Evolutionary conservation across 768 basidiomycete genomes (phyloP), one percentile per base, ranked within the genome.

Genomic region (Naganishia vishniacii): DNA sequence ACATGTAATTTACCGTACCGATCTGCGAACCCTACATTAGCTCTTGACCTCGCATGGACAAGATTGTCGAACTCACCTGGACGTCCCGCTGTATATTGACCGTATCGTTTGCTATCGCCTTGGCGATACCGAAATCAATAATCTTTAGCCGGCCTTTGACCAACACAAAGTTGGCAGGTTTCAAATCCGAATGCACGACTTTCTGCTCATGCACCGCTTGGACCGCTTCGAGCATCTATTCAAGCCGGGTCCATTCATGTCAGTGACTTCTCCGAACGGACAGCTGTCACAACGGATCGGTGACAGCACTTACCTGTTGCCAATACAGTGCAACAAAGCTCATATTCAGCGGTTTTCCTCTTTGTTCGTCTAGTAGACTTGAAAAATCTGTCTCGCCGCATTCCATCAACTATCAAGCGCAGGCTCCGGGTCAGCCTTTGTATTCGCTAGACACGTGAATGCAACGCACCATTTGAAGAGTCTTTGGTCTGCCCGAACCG

Each of bases 141-240:
- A 99, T 80, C 82, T 99, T 99, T 62, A 99, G 81, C 69, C 91
- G 88, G 5, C 94, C 94, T 64, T 87, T 86, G 62, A 98, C 94
- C 31, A 99, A 81, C 23, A 99, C 93, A 69, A 99, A 99, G 77
- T 99, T 99, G 3, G 95, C 94, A 6, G 94, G 94, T 75, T 99
- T 99, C 61, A 98, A 82, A 78, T 99, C 94, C 20, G 93, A 94
- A 78, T 99, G 94, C 2, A 99, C 94, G 66, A 99, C 95, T 78
- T 94, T 94, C 79, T 95, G 92, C 68, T 94, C 89, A 72, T 99
- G 94, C 59, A 97, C 94, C 61, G 97, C 87, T 64, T 95, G 89
- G n/a, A 99, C 94, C 0, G 93, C 93, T 81, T 95, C 87, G 51
- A 99, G 80, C 91, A 99, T 99, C 93, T 97, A n/a, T n/a, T n/a